Percentiles rank a stretch among this genome's conserved stretches.
Conservation (phyloP, 352 stramenopile species). For the Globisporangium canariense region DNA sequence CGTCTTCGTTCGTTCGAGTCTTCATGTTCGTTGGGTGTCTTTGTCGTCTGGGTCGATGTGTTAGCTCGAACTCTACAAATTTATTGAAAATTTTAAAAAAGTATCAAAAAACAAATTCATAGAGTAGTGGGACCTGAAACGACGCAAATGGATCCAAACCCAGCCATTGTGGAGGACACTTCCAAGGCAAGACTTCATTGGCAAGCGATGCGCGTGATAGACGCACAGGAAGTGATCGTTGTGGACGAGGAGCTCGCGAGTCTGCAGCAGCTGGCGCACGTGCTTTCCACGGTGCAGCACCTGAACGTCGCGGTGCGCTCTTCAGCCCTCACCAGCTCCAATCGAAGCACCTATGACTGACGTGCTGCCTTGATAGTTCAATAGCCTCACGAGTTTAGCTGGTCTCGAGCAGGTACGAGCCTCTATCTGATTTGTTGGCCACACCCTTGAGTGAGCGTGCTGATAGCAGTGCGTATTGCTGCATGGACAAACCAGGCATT, state of each 20-base stretch:
- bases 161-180: too few species aligned
- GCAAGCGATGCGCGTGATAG: constrained; percentile 37
- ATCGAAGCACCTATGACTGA: not conserved
- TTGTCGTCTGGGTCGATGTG: too few species aligned
- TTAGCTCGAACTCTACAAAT: too few species aligned
- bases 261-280: constrained; percentile 20
- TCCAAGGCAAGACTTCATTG: too few species aligned
- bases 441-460: not conserved
- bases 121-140: not conserved
- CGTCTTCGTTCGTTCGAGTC: too few species aligned
- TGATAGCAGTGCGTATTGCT: not conserved
- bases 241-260: constrained; percentile 50
- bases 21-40: too few species aligned
- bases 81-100: not conserved
- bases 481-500: constrained; percentile 20
- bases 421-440: not conserved
- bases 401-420: constrained; percentile 41
- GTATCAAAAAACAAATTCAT: not conserved
- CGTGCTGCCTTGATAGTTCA: constrained; percentile 43
- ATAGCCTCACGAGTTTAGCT: constrained; percentile 35
- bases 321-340: not conserved
- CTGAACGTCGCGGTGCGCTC: constrained; percentile 58
- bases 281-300: constrained; percentile 32
- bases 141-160: not conserved
- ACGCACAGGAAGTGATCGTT: constrained; percentile 40